Conservation (phyloP, 768 basidiomycete species). For the Tulasnella sp. region DNA sequence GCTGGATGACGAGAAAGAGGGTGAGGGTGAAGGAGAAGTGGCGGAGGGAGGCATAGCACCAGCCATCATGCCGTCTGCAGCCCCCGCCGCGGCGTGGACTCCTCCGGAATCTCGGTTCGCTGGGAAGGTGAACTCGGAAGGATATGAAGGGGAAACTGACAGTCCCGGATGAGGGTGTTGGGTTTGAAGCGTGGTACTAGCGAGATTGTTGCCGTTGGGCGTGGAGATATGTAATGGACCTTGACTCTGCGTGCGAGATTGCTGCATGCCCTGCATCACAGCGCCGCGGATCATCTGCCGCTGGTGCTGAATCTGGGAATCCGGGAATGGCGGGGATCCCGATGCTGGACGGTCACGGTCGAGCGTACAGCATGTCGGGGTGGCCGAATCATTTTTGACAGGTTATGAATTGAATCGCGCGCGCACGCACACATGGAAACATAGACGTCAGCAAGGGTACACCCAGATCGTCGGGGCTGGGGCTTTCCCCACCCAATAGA, state of each 20-base stretch:
- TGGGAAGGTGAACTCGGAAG: background rate
- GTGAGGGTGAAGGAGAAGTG: background rate
- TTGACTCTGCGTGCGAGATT: conserved; percentile 4
- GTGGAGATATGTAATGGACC: conserved; percentile 9
- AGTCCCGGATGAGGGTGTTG: background rate
- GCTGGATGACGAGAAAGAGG: background rate
- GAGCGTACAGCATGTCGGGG: background rate
- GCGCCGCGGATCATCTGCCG: background rate
- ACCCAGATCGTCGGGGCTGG: conserved; percentile 4
- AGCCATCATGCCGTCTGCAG: background rate
- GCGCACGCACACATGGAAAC: background rate
- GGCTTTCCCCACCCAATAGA: background rate
- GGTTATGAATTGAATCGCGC: background rate
- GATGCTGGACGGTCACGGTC: background rate
- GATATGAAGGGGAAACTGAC: background rate
- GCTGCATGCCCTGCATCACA: background rate
- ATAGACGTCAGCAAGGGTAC: conserved; percentile 11
- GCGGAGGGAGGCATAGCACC: background rate
- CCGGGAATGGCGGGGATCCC: background rate
- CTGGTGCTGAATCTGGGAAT: background rate
- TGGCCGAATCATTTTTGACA: background rate
- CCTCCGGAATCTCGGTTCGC: conserved; percentile 8
- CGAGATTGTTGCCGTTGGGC: background rate
- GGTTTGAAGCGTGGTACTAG: conserved; percentile 1
- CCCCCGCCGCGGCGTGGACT: background rate